A percentile compares a stretch with the other conserved stretches of the same genome.
Conservation (phyloP, 192 early-diverging fungal species). For the Mortierella hygrophila region DNA sequence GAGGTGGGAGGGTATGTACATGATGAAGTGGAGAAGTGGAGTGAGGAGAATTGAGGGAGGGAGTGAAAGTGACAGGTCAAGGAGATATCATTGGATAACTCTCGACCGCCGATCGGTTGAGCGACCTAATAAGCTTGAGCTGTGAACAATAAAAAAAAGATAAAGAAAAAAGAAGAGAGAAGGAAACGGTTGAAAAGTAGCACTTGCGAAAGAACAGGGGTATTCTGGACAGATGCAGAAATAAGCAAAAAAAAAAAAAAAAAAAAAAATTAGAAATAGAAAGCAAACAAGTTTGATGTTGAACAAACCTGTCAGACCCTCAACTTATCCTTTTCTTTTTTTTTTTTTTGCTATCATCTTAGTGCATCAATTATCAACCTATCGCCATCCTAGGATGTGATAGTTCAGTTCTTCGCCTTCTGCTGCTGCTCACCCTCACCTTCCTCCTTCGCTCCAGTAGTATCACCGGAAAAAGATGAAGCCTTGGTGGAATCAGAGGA, state of each 20-base stretch:
- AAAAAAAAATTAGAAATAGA: neutral
- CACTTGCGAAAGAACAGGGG: neutral
- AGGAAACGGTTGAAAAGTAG: neutral
- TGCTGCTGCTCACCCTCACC: neutral
- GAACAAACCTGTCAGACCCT: neutral
- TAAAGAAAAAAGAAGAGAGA: neutral
- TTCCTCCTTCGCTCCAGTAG: neutral
- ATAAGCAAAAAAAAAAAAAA: constrained; percentile 1
- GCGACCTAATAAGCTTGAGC: too few species aligned
- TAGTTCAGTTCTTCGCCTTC: neutral
- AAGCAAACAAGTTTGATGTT: neutral
- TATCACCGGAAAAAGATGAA: neutral
- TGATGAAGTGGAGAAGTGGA: neutral
- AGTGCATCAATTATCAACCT: neutral
- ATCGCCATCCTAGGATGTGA: neutral
- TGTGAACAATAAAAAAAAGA: too few species aligned
- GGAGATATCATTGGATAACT: too few species aligned
- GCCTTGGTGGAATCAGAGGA: neutral
- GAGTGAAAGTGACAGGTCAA: neutral
- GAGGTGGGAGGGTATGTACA: neutral
- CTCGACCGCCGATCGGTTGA: too few species aligned
- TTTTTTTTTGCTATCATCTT: neutral
- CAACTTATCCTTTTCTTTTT: neutral
- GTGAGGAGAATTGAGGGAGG: neutral
- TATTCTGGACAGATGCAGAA: neutral